Evolutionary conservation across 1,139 yeast genomes (phyloP).

Genomic region (Debaryomyces singareniensis): DNA sequence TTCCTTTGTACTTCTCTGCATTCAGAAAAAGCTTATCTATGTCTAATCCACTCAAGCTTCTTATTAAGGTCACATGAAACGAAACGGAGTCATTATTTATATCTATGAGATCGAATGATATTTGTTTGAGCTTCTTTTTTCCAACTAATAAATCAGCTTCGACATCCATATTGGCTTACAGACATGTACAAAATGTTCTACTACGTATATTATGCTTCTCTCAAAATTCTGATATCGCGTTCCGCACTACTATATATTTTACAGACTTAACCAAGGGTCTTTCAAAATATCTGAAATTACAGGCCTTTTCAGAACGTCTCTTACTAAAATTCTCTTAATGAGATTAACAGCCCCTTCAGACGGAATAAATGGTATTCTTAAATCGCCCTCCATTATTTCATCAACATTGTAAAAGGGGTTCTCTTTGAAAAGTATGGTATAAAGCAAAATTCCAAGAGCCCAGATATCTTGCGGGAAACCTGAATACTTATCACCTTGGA

Average conservation of each 20-base stretch:
- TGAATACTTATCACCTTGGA: slow-evolving; percentile 79
- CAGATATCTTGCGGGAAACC: slow-evolving; percentile 95
- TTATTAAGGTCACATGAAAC: too few relatives aligned
- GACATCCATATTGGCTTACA: too few relatives aligned
- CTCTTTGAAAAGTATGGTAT: slow-evolving; percentile 88
- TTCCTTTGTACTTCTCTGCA: too few relatives aligned
- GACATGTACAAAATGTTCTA: too few relatives aligned
- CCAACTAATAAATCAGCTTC: too few relatives aligned
- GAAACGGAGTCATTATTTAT: too few relatives aligned
- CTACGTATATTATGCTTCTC: too few relatives aligned
- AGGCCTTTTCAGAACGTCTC: slow-evolving; percentile 63
- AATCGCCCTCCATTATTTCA: slow-evolving; percentile 86
- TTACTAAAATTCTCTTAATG: slow-evolving; percentile 56
- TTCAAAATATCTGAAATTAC: slow-evolving; percentile 61
- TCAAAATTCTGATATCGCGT: slow-evolving; percentile 1
- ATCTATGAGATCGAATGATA: too few relatives aligned
- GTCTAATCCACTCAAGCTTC: too few relatives aligned
- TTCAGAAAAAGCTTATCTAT: too few relatives aligned
- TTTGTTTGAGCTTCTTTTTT: too few relatives aligned
- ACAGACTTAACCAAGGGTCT: slow-evolving; percentile 55
- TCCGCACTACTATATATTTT: slow-evolving; percentile 1
- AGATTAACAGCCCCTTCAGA: slow-evolving; percentile 55
- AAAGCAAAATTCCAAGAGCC: slow-evolving; percentile 89
- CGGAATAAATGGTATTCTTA: slow-evolving; percentile 59
- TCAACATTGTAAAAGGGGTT: slow-evolving; percentile 94